Base-by-base conservation (phyloP, 805 yeast species). In the Lipomyces mesembrius region DNA sequence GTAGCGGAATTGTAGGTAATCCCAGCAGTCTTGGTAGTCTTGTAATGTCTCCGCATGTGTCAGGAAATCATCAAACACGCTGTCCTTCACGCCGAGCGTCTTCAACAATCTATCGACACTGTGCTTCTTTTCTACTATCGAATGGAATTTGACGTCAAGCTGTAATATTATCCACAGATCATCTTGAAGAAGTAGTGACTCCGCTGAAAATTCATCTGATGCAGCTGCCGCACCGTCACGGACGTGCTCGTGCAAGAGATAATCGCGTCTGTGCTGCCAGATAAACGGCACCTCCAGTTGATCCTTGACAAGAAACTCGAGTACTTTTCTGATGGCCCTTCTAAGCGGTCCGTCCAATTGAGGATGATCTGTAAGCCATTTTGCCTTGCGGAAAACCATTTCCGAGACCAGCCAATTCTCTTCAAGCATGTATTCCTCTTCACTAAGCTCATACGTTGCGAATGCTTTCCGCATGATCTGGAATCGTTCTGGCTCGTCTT, bases 261-360 rank as follows among this genome's bases (percentile, higher is more conserved):
- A 92, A 78, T 95, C 98, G 79, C 96, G 90, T 77, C 98, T 90
- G 76, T 92, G 97, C 32, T 92, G 90, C 90, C 97, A 92, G 68
- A 95, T 92, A 74, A 92, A 91, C 11, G 99, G 98, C 4, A 94
- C 97, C 76, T 95, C 99, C 70, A 89, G 83, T 66, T 88, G 83
- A 59, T 93, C 96, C 73, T 86, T 87, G 14, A 92, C 83, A 37
- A 95, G 80, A 87, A 92, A 75, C 83, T 90, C 74, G 85, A 88
- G 57, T 83, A 91, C 78, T 84, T 87, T 74, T 12, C 86, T 85
- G 6, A 95, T 90, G 0, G 97, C 88, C 51, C 82, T 84, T 64
- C 82, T 82, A 78, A 92, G 90, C 17, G 72, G 67, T 12, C 55
- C 58, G 22, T 89, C 71, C 35, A 77, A 80, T 73, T 73, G 72